Conservation (phyloP, 2,329 filamentous ascomycete genomes). For the Stemphylium vesicarium region DNA sequence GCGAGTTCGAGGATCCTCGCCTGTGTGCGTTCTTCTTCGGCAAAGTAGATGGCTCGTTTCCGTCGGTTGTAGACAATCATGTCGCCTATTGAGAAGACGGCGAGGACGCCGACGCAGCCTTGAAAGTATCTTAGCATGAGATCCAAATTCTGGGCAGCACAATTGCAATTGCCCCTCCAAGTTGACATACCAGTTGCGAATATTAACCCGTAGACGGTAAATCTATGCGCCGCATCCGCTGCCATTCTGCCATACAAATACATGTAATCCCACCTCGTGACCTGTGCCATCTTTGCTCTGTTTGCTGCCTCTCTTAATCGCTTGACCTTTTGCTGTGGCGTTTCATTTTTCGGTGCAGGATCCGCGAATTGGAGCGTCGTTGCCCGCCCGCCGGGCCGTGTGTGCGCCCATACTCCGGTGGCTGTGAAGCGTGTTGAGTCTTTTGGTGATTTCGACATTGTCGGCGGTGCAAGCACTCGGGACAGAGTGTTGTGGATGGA, state of each 20-base stretch:
- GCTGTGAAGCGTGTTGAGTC: constrained; percentile 82
- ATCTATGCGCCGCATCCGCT: constrained; percentile 67
- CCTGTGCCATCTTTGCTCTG: constrained; percentile 56
- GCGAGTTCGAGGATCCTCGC: constrained; percentile 54
- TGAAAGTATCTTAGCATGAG: constrained; percentile 19
- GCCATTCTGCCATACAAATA: constrained; percentile 46
- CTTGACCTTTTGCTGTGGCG: constrained; percentile 61
- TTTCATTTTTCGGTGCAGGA: constrained; percentile 55
- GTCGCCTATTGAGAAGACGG: constrained; percentile 68
- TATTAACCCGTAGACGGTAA: constrained; percentile 66
- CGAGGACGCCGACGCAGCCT: constrained; percentile 67
- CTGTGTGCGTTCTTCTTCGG: constrained; percentile 56
- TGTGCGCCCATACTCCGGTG: constrained; percentile 72
- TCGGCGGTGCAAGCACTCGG: constrained; percentile 16
- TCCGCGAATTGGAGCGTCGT: constrained; percentile 50
- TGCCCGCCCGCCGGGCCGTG: constrained; percentile 59
- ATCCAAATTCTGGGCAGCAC: neutral
- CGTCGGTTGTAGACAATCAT: constrained; percentile 72
- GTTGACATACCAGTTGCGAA: constrained; percentile 62
- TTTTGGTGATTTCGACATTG: constrained; percentile 70
- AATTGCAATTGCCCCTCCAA: constrained; percentile 14
- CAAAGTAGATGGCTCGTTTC: constrained; percentile 67
- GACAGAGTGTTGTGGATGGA: constrained; percentile 13
- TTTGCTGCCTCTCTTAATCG: constrained; percentile 58
- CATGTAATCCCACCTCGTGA: constrained; percentile 59